A percentile compares a stretch with the other conserved stretches of the same genome.
phyloP scores from a whole-genome alignment of 768 basidiomycete genomes.

The Aureoboletus auriporus region DNA sequence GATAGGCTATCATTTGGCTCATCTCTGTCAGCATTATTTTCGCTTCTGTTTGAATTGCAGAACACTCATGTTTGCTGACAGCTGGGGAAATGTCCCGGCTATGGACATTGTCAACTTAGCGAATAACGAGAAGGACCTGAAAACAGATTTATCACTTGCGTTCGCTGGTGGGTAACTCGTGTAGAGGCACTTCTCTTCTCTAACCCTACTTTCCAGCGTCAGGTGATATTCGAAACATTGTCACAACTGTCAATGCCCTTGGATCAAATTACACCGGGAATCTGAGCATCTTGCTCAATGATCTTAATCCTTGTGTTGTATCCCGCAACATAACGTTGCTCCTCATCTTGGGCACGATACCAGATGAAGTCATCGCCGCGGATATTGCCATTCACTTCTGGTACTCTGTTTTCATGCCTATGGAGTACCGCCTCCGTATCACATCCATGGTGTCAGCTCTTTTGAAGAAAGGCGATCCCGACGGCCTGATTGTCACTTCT shows the following conservation, averaged over 20 bases:
- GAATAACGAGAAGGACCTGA: constrained; percentile 18
- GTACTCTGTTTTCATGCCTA: constrained; percentile 43
- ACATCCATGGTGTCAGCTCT: constrained; percentile 16
- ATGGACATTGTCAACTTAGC: constrained; percentile 28
- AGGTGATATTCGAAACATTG: constrained; percentile 44
- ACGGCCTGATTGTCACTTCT: constrained; percentile 4
- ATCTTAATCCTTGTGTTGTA: constrained; percentile 27
- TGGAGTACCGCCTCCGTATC: constrained; percentile 25
- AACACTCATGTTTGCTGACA: constrained; percentile 2
- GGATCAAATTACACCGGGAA: constrained; percentile 38
- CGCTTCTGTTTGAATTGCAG: neutral
- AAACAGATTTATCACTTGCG: constrained; percentile 20
- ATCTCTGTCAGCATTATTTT: constrained; percentile 18
- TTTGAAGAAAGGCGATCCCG: constrained; percentile 4
- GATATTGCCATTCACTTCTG: constrained; percentile 47
- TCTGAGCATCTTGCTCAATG: constrained; percentile 41
- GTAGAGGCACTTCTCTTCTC: neutral
- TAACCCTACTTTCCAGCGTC: constrained; percentile 33
- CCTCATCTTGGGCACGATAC: constrained; percentile 35
- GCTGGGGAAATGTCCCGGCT: constrained; percentile 36
- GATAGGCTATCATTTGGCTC: constrained; percentile 26
- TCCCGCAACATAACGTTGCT: constrained; percentile 42
- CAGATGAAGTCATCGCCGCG: constrained; percentile 32
- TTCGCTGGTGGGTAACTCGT: constrained; percentile 19
- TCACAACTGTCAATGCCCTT: constrained; percentile 41